These are phyloP conservation scores for Hamamelis virginiana DNA, from an alignment of 164 flowering plant genomes.

Conservation along the genomic window DNA sequence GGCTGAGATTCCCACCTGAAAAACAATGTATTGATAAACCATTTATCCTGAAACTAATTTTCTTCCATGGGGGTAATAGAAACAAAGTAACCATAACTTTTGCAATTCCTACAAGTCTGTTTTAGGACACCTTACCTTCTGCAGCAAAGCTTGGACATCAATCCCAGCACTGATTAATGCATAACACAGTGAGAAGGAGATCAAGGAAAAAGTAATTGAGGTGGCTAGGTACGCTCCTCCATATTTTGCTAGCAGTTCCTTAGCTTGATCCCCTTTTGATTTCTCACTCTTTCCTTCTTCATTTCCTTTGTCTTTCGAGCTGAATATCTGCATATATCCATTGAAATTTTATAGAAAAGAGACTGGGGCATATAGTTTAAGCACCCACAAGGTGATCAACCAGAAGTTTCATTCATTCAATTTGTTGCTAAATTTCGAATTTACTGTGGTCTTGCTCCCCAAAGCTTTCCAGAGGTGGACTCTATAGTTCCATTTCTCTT, in stretches of 20 bases:
- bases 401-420: no score
- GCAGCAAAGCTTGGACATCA: conserved; percentile 81
- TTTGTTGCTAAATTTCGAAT: no score
- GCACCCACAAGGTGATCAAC: no score
- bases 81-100: no score
- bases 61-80: no score
- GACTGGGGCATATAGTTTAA: no score
- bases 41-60: background rate
- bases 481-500: no score
- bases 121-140: conserved; percentile 59
- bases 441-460: no score
- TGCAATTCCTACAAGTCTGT: background rate
- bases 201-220: conserved; percentile 83
- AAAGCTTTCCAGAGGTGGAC: no score
- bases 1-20: conserved; percentile 75
- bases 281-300: conserved; percentile 39
- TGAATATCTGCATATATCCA: conserved; percentile 94
- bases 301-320: conserved; percentile 60
- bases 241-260: conserved; percentile 83
- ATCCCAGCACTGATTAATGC: conserved; percentile 72
- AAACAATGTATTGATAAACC: background rate
- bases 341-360: no score
- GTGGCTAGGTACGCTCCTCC: conserved; percentile 98
- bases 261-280: no score
- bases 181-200: conserved; percentile 88